Conservation (phyloP, 1,284 basidiomycete genomes). For the Ceratobasidium sp. region DNA sequence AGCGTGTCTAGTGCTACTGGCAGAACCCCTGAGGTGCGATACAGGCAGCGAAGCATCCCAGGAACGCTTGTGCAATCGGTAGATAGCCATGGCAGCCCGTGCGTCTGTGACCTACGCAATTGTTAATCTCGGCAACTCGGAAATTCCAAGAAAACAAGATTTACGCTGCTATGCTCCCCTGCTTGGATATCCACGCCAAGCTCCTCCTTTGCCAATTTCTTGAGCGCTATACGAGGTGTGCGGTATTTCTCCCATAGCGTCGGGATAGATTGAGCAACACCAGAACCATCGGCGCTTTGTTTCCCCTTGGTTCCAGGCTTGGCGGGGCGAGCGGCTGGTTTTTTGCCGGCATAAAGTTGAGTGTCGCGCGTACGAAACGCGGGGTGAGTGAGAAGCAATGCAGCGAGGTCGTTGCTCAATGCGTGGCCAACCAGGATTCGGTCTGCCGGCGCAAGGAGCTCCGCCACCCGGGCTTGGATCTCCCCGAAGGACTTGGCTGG, state of each 20-base stretch:
- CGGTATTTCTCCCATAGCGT: constrained; percentile 66
- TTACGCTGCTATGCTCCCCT: constrained; percentile 88
- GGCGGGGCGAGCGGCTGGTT: constrained; percentile 57
- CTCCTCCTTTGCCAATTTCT: constrained; percentile 84
- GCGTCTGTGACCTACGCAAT: constrained; percentile 86
- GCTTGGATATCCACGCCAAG: constrained; percentile 86
- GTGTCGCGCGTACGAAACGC: constrained; percentile 84
- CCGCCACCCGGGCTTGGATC: constrained; percentile 84
- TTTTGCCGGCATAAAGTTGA: constrained; percentile 61
- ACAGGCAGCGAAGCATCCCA: constrained; percentile 73
- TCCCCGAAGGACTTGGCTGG: constrained; percentile 79
- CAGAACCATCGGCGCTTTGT: background rate
- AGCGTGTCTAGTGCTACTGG: background rate
- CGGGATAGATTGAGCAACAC: constrained; percentile 27
- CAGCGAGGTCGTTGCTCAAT: constrained; percentile 90
- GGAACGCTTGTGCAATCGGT: constrained; percentile 82
- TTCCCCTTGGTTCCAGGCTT: constrained; percentile 44
- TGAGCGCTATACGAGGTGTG: constrained; percentile 67
- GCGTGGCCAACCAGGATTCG: constrained; percentile 94
- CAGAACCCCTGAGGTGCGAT: constrained; percentile 5
- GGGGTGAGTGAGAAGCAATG: constrained; percentile 91
- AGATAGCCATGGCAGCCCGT: constrained; percentile 95
- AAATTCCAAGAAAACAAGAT: background rate
- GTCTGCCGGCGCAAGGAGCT: constrained; percentile 71
- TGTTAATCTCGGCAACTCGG: background rate